phyloP scores from a whole-genome alignment of 106 monocot species.

The Agapanthus africanus region DNA sequence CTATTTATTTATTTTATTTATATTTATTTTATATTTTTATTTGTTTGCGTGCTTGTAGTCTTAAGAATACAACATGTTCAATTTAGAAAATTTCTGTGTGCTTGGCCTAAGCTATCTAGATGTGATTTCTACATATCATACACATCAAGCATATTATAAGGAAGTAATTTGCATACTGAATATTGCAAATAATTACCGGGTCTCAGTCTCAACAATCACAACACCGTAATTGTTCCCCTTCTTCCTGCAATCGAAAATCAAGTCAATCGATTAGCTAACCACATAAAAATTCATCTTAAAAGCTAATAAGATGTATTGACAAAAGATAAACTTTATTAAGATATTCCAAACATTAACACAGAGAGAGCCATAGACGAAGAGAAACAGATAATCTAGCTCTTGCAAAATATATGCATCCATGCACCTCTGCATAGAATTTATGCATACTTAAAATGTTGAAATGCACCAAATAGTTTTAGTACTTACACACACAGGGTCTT shows the following conservation, averaged over 20 bases:
- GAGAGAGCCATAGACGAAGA: no score
- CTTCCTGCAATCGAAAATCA: constrained; percentile 57
- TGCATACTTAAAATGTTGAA: background rate
- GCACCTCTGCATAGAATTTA: background rate
- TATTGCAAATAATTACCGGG: no score
- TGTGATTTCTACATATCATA: background rate
- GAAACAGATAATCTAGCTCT: background rate
- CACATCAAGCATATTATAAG: no score
- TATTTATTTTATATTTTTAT: no score
- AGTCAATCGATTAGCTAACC: no score
- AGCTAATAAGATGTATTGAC: no score
- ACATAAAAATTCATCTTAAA: no score
- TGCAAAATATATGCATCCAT: background rate
- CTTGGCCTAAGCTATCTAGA: background rate
- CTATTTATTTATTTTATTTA: no score
- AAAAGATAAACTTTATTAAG: background rate
- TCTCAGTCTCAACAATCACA: constrained; percentile 44
- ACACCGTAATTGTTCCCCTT: constrained; percentile 71
- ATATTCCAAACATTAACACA: background rate
- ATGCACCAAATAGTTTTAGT: background rate
- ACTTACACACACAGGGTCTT: constrained; percentile 49
- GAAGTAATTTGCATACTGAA: no score
- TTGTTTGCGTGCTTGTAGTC: no score
- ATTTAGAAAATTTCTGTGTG: no score
- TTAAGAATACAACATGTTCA: no score